phyloP scores from a whole-genome alignment of 768 basidiomycete species.

The Pulveroboletus sp. region DNA sequence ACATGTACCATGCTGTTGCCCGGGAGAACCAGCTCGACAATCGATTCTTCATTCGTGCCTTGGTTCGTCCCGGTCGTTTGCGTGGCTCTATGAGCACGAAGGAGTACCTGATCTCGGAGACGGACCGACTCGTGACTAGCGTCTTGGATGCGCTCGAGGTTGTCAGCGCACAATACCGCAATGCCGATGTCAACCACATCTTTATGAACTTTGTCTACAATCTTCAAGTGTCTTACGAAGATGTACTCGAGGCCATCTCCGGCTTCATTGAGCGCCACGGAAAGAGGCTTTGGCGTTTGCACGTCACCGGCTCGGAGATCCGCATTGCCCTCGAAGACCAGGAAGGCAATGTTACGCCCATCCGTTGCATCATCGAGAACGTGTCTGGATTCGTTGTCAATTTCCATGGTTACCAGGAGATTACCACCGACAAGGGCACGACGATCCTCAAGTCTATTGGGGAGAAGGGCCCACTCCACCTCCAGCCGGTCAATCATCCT shows the following conservation, averaged over 20 bases:
- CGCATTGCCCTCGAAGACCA: slow-evolving; percentile 91
- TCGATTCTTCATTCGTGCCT: slow-evolving; percentile 96
- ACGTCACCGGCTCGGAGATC: slow-evolving; percentile 97
- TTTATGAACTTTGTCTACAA: slow-evolving; percentile 99
- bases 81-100: slow-evolving; percentile 90
- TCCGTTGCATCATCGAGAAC: slow-evolving; percentile 98
- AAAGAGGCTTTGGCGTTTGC: slow-evolving; percentile 95
- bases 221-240: slow-evolving; percentile 91
- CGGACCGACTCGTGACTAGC: slow-evolving; percentile 91
- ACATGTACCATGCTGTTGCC: slow-evolving; percentile 95
- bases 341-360: slow-evolving; percentile 93
- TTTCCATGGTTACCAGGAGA: slow-evolving; percentile 97
- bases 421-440: slow-evolving; percentile 92
- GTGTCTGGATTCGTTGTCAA: slow-evolving; percentile 99
- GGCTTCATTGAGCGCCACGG: slow-evolving; percentile 99
- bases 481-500: slow-evolving; percentile 89
- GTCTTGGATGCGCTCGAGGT: slow-evolving; percentile 95
- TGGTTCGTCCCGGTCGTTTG: slow-evolving; percentile 93
- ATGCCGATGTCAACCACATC: slow-evolving; percentile 97
- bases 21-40: slow-evolving; percentile 97
- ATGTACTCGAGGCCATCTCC: slow-evolving; percentile 94
- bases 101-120: slow-evolving; percentile 98
- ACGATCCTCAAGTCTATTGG: slow-evolving; percentile 98
- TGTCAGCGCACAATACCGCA: slow-evolving; percentile 84
- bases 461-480: slow-evolving; percentile 93